Evolutionary conservation across 192 early-diverging fungal genomes (phyloP), one percentile per base, ranked within the genome.

Genomic region (Diversispora eburnea): DNA sequence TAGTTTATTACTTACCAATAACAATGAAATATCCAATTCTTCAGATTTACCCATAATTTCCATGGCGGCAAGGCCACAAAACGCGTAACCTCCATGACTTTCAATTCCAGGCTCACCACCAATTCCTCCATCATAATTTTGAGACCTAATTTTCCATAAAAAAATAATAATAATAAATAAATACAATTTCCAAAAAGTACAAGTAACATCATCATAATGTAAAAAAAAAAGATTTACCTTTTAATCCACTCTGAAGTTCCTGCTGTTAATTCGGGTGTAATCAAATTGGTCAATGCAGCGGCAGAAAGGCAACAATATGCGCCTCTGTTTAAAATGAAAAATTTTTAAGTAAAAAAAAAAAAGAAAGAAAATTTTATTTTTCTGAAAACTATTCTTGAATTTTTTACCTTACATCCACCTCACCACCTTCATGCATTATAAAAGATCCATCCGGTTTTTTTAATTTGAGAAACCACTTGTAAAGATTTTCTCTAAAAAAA

Each of bases 61-160:
- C 72, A 95, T 75, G 0, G 97, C 93, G 0, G 95, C 97, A 48
- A 97, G 70, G 6, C 87, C 97, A 77, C 96, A 98, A 71, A 94
- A 93, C 5, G 93, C 92, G 80, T 99, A 99, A 4, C 97, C 97
- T 52, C 94, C 94, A 74, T 99, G 96, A 5, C 94, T 95, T 72
- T 99, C 97, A 0, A 90, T 85, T 2, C 90, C 89, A 3, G 95
- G 96, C 46, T 80, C 84, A 15, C 86, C 85, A 0, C 91, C 92
- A 71, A 99, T 84, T 4, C 97, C 97, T n/a, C 95, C 95, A 78
- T 98, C 94, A 79, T 89, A 95, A 4, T 92, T 93, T 77, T 99
- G 97, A 76, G 93, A 93, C 45, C 85, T 78, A 8, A 63, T 70
- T 5, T 75, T 39, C 33, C n/a, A 42, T 20, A 45, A 45, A 15